A percentile compares a stretch with the other conserved stretches of the same genome.
phyloP scores from a whole-genome alignment of 805 yeast species.

The Wickerhamomyces queroliae region DNA sequence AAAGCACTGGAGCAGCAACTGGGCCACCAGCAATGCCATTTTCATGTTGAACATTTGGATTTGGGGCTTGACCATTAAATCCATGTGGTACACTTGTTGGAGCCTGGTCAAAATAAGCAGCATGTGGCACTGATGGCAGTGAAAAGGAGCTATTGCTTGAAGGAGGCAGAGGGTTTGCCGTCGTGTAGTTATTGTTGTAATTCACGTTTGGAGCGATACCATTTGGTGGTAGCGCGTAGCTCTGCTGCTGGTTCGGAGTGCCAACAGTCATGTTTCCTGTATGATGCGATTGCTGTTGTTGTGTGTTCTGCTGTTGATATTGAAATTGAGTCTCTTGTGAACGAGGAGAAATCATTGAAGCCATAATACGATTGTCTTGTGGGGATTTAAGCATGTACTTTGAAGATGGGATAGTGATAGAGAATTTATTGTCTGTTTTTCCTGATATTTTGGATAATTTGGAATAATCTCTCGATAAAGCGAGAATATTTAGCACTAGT shows the following conservation, averaged over 20 bases:
- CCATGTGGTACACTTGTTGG: neutral
- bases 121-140: neutral
- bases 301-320: neutral
- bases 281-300: neutral
- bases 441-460: too few species aligned
- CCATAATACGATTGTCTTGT: neutral
- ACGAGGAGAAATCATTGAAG: neutral
- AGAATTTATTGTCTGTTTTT: too few species aligned
- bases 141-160: neutral
- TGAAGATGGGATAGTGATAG: too few species aligned
- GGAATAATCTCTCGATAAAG: too few species aligned
- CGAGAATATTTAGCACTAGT: too few species aligned
- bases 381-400: too few species aligned
- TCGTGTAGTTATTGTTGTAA: neutral
- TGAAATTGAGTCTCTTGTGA: constrained; percentile 1
- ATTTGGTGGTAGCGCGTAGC: too few species aligned
- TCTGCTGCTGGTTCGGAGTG: too few species aligned
- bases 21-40: too few species aligned
- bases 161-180: neutral
- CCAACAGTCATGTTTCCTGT: too few species aligned
- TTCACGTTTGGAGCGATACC: neutral
- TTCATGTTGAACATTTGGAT: neutral
- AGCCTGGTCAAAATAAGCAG: neutral
- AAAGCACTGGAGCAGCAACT: neutral
- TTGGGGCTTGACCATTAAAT: too few species aligned